Conservation (phyloP, 164 flowering plant species). For the Amborella trichopoda region DNA sequence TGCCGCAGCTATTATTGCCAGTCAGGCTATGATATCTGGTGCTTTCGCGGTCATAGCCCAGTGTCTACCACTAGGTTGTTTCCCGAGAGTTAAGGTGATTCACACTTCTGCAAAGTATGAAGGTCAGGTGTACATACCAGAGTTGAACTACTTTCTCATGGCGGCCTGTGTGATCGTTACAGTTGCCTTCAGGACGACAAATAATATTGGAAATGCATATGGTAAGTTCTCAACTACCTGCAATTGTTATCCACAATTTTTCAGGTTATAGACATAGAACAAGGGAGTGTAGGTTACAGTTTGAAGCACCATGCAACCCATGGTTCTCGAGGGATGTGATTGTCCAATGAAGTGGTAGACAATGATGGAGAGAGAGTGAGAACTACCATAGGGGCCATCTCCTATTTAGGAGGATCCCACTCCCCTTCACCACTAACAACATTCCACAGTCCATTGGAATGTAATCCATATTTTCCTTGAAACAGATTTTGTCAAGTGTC, state of each 20-base stretch:
- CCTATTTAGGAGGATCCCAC: no score
- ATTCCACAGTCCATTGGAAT: no score
- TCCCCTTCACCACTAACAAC: no score
- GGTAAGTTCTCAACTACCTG: constrained; percentile 35
- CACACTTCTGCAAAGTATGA: constrained; percentile 65
- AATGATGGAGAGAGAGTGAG: background rate
- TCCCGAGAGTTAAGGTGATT: constrained; percentile 66
- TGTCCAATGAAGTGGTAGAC: background rate
- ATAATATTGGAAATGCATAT: constrained; percentile 49
- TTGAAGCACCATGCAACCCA: no score
- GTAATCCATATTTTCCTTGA: no score
- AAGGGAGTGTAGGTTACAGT: no score
- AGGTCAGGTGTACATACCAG: constrained; percentile 81
- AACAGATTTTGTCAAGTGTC: no score
- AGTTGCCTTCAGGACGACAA: constrained; percentile 33
- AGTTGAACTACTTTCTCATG: constrained; percentile 58
- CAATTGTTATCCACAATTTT: no score
- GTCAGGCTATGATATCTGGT: constrained; percentile 75
- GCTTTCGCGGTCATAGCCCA: constrained; percentile 53
- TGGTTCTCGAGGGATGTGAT: background rate
- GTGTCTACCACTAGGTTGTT: constrained; percentile 39
- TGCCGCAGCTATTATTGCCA: constrained; percentile 63
- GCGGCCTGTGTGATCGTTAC: constrained; percentile 42
- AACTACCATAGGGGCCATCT: background rate
- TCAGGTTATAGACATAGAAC: no score